These are phyloP conservation scores for Yarrowia sp. DNA, from an alignment of 805 yeast species.

Conservation along the genomic window DNA sequence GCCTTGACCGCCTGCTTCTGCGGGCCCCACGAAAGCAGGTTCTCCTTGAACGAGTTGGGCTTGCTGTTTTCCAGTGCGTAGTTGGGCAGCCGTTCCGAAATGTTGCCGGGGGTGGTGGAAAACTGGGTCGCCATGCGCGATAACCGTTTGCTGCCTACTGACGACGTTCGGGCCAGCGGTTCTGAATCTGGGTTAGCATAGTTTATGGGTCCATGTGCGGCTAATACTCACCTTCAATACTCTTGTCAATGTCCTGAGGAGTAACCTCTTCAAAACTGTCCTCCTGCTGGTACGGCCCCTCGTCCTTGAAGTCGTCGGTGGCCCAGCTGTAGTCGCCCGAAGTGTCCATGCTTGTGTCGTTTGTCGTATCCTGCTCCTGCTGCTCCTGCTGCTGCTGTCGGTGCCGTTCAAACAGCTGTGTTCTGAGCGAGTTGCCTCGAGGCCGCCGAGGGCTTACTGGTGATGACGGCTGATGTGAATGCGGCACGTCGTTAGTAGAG, in stretches of 20 bases:
- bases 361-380: background rate
- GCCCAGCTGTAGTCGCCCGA: slow-evolving; percentile 18
- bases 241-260: slow-evolving; percentile 18
- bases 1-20: background rate
- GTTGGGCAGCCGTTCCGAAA: slow-evolving; percentile 20
- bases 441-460: slow-evolving; percentile 17
- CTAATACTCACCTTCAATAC: slow-evolving; percentile 23
- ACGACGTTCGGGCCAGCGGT: slow-evolving; percentile 2
- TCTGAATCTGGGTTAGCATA: slow-evolving; percentile 13
- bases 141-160: slow-evolving; percentile 11
- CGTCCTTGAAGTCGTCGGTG: slow-evolving; percentile 4
- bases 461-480: slow-evolving; percentile 4
- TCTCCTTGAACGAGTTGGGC: slow-evolving; percentile 17
- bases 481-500: slow-evolving; percentile 25
- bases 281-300: slow-evolving; percentile 12
- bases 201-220: too few species aligned
- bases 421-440: slow-evolving; percentile 23
- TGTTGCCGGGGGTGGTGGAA: slow-evolving; percentile 19
- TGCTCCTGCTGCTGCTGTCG: slow-evolving; percentile 17
- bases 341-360: background rate
- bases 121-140: slow-evolving; percentile 23
- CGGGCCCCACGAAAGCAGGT: slow-evolving; percentile 14
- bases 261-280: slow-evolving; percentile 1
- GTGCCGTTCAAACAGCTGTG: slow-evolving; percentile 26
- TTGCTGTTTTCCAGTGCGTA: slow-evolving; percentile 19